Conservation (phyloP, 306 rosid species). For the Cucumis cinereus region DNA sequence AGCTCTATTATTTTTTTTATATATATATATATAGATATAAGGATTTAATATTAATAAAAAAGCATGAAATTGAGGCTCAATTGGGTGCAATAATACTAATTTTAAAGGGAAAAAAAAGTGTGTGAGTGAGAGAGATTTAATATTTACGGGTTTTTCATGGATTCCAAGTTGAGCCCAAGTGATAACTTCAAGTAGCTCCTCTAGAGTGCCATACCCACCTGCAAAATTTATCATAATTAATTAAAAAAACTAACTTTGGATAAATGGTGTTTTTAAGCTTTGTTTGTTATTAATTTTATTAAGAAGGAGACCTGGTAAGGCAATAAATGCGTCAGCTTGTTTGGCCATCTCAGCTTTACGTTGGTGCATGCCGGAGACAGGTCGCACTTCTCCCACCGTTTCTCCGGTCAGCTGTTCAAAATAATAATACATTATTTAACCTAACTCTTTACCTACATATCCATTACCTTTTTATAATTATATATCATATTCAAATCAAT, state of each 20-base stretch:
- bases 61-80: not conserved
- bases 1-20: not conserved
- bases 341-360: constrained; percentile 92
- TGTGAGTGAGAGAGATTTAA: not conserved
- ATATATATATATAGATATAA: too few relatives aligned
- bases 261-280: too few relatives aligned
- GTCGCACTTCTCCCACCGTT: constrained; percentile 69
- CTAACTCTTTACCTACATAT: too few relatives aligned
- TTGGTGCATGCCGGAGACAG: constrained; percentile 81
- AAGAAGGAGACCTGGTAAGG: constrained; percentile 47
- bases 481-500: too few relatives aligned
- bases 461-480: too few relatives aligned
- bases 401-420: constrained; percentile 59
- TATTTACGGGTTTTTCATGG: constrained; percentile 66
- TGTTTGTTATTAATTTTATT: too few relatives aligned
- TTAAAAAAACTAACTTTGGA: too few relatives aligned
- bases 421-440: too few relatives aligned
- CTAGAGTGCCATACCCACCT: constrained; percentile 91
- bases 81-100: not conserved
- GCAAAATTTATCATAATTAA: not conserved
- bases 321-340: constrained; percentile 84
- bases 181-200: constrained; percentile 72
- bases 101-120: not conserved
- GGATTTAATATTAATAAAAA: not conserved
- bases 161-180: constrained; percentile 93